phyloP scores from a whole-genome alignment of 352 stramenopile species.

The Saprolegnia parasitica region DNA sequence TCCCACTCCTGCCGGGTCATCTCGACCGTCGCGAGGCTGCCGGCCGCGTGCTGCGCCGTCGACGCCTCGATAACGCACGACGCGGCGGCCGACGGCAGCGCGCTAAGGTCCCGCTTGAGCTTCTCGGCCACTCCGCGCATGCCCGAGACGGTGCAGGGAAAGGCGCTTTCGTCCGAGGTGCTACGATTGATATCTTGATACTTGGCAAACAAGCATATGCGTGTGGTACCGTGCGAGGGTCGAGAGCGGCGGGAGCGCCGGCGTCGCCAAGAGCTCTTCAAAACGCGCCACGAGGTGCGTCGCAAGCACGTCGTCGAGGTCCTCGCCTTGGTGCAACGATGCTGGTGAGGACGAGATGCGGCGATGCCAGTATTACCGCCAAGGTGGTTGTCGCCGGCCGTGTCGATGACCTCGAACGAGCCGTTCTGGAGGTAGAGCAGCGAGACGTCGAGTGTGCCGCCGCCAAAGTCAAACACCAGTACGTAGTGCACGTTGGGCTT shows the following conservation, averaged over 20 bases:
- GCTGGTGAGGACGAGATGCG: too few species aligned
- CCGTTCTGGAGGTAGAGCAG: conserved; percentile 91
- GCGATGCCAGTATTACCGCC: too few species aligned
- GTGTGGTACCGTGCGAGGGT: not conserved
- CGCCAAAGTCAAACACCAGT: conserved; percentile 95
- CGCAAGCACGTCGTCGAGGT: conserved; percentile 90
- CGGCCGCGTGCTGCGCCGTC: not conserved
- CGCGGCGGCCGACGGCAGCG: conserved; percentile 30
- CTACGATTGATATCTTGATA: conserved; percentile 6
- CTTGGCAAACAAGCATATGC: not conserved
- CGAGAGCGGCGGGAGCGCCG: not conserved
- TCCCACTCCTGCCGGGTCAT: conserved; percentile 52
- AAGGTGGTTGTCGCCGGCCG: conserved; percentile 88
- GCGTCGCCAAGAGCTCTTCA: conserved; percentile 34
- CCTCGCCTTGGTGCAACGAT: conserved; percentile 52
- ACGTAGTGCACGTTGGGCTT: conserved; percentile 89
- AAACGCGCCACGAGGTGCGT: conserved; percentile 87
- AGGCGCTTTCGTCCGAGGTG: conserved; percentile 27
- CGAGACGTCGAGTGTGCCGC: conserved; percentile 92
- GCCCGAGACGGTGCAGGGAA: conserved; percentile 50
- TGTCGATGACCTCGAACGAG: conserved; percentile 95
- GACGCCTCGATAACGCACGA: conserved; percentile 35
- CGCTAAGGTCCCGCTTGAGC: conserved; percentile 51
- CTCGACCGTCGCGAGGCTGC: conserved; percentile 24
- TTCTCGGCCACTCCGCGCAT: conserved; percentile 52